Evolutionary conservation across 73 alveolate genomes (phyloP).

Genomic region (Paramecium sexaurelia): DNA sequence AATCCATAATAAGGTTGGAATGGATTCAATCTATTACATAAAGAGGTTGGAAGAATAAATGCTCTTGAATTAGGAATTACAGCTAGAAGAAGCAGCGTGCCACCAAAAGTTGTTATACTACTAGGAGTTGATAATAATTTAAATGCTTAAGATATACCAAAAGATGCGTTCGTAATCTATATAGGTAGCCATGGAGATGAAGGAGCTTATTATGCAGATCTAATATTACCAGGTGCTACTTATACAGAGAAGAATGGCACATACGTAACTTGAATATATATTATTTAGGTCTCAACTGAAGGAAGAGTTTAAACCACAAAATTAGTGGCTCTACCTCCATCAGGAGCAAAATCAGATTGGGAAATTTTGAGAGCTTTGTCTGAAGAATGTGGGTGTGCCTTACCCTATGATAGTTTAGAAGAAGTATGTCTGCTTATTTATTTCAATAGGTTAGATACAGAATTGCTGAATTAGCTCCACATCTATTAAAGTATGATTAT

Average conservation of each 20-base stretch:
- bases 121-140: constrained; percentile 86
- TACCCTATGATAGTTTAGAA: constrained; percentile 86
- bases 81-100: constrained; percentile 62
- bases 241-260: constrained; percentile 85
- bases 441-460: constrained; percentile 73
- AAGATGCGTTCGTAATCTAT: constrained; percentile 90
- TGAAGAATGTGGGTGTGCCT: constrained; percentile 83
- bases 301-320: constrained; percentile 87
- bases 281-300: constrained; percentile 75
- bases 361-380: constrained; percentile 87
- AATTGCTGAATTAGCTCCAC: constrained; percentile 93
- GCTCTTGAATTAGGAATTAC: constrained; percentile 90
- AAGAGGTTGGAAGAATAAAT: constrained; percentile 80
- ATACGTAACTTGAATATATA: constrained; percentile 52
- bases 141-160: constrained; percentile 87
- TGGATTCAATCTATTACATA: constrained; percentile 85
- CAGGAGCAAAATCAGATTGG: constrained; percentile 92
- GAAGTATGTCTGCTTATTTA: constrained; percentile 44
- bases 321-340: constrained; percentile 81
- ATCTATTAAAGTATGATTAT: constrained; percentile 82
- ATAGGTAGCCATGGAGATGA: constrained; percentile 93
- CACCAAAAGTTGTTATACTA: constrained; percentile 81
- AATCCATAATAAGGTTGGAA: constrained; percentile 82
- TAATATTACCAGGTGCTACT: constrained; percentile 90
- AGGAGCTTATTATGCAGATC: constrained; percentile 92